Evolutionary conservation across 441 rosid species (phyloP).

Genomic region (Croton laevigatus): DNA sequence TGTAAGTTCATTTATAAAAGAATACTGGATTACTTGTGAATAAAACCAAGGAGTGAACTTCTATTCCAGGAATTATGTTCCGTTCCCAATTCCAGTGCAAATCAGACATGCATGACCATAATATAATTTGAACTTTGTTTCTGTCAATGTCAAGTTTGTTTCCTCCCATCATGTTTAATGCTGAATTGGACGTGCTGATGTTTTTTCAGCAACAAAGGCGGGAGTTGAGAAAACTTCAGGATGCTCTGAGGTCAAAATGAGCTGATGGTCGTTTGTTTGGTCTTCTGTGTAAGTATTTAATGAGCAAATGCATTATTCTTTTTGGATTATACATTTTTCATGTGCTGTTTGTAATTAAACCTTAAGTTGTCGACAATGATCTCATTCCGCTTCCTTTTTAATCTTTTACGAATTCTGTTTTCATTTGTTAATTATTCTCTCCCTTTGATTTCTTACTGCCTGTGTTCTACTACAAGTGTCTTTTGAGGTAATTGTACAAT

Average conservation of each 20-base stretch:
- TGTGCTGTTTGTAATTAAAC: constrained; percentile 6
- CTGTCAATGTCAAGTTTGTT: neutral
- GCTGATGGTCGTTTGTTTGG: constrained; percentile 9
- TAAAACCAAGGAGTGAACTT: no score
- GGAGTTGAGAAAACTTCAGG: constrained; percentile 38
- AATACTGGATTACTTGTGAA: no score
- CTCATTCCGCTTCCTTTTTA: neutral
- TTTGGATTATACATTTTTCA: neutral
- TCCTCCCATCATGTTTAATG: neutral
- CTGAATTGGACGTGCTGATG: constrained; percentile 21
- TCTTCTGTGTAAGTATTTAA: constrained; percentile 19
- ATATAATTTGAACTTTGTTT: no score
- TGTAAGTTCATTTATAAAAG: no score
- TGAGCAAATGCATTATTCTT: constrained; percentile 1
- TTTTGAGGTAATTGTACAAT: no score
- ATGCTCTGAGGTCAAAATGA: constrained; percentile 46
- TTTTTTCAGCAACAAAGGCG: constrained; percentile 50
- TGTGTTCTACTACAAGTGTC: no score
- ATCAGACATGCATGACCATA: no score
- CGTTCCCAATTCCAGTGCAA: no score
- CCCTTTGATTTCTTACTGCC: neutral
- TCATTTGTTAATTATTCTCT: neutral
- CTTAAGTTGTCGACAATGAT: neutral
- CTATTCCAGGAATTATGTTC: no score
- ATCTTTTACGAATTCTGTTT: neutral